Evolutionary conservation across 495 filamentous ascomycete genomes (phyloP).

Genomic region (Gamarada debralockiae): DNA sequence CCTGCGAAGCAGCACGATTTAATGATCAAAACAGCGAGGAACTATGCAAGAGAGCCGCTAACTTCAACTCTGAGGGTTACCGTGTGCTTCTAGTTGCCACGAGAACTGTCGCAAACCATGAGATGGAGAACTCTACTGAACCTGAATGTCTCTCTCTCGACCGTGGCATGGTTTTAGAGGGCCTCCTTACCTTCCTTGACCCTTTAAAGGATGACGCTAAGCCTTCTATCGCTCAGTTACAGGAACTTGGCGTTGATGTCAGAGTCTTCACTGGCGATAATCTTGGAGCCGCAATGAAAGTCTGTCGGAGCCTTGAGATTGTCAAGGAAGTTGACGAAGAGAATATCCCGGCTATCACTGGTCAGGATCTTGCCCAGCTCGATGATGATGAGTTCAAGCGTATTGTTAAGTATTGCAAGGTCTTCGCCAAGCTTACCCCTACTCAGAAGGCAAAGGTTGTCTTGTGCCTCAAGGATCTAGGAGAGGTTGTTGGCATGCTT

Average conservation of each 20-base stretch:
- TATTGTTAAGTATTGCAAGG: conserved; percentile 6
- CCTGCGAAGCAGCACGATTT: too few relatives aligned
- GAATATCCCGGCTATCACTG: neutral
- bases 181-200: conserved; percentile 10
- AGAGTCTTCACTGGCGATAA: conserved; percentile 12
- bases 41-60: neutral
- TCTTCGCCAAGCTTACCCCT: conserved; percentile 13
- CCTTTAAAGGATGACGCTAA: conserved; percentile 8
- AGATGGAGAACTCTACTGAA: neutral
- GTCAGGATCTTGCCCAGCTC: neutral
- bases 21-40: too few relatives aligned
- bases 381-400: conserved; percentile 7
- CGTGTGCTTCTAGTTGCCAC: conserved; percentile 5
- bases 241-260: conserved; percentile 8
- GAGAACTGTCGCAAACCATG: neutral
- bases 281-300: conserved; percentile 9
- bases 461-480: neutral
- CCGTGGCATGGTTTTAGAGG: neutral
- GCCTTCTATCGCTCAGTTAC: neutral
- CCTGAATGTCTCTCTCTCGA: neutral
- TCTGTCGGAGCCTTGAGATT: conserved; percentile 2
- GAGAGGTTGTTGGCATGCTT: conserved; percentile 12
- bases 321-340: conserved; percentile 3
- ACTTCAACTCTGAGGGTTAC: conserved; percentile 5
- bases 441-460: conserved; percentile 11